A percentile compares a stretch with the other conserved stretches of the same genome.
These are phyloP conservation scores for Chaetothyriales sp. DNA, from an alignment of 2,329 filamentous ascomycete species.

Conservation along the genomic window DNA sequence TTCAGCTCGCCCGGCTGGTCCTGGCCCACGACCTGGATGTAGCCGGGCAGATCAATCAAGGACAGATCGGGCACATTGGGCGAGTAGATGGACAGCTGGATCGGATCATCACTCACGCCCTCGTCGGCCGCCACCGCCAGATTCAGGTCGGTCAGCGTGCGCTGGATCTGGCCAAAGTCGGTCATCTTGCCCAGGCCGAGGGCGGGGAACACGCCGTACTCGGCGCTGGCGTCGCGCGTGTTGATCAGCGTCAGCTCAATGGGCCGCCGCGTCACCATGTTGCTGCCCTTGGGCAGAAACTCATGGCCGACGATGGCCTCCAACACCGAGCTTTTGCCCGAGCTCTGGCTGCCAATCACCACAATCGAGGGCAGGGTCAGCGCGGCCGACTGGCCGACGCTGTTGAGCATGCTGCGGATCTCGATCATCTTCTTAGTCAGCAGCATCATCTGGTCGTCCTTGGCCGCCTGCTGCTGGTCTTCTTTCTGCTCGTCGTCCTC, in stretches of 20 bases:
- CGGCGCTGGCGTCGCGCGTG: conserved; percentile 69
- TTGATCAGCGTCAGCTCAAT: conserved; percentile 96
- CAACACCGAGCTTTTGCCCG: conserved; percentile 91
- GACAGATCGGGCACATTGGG: conserved; percentile 91
- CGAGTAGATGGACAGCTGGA: conserved; percentile 89
- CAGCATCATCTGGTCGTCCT: conserved; percentile 98
- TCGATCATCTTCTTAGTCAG: conserved; percentile 99
- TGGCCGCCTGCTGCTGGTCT: conserved; percentile 56
- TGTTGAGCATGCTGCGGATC: conserved; percentile 80
- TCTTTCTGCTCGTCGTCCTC: conserved; percentile 50
- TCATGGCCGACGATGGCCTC: conserved; percentile 97
- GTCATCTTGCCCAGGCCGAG: conserved; percentile 78
- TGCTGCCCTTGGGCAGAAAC: conserved; percentile 92
- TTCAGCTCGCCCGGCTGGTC: conserved; percentile 87
- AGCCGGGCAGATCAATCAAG: conserved; percentile 88
- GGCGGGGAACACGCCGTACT: conserved; percentile 94
- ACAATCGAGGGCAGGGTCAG: conserved; percentile 90
- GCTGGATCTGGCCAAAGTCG: conserved; percentile 84
- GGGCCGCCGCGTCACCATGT: conserved; percentile 93
- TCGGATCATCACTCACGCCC: conserved; percentile 92
- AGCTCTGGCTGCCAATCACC: conserved; percentile 97
- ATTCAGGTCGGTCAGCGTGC: conserved; percentile 88
- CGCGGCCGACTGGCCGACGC: conserved; percentile 78
- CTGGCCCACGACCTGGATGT: conserved; percentile 87
- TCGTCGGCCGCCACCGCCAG: conserved; percentile 78